phyloP scores from a whole-genome alignment of 2,329 filamentous ascomycete genomes.

The Leptographium galeiforme region DNA sequence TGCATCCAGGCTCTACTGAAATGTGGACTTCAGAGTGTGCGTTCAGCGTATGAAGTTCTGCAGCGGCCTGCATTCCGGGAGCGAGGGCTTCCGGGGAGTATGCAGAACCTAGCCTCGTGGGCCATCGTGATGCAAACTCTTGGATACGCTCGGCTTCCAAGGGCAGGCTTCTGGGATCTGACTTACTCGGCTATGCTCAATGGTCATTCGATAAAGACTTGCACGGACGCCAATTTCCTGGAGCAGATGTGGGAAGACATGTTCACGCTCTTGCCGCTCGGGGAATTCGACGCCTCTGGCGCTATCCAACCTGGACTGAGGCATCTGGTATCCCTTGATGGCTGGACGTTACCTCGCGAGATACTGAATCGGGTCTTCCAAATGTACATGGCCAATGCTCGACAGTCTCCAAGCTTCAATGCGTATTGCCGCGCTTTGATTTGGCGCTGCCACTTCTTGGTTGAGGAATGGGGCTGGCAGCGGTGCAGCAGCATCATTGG shows the following conservation, averaged over 20 bases:
- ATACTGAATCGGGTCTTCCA: constrained; percentile 43
- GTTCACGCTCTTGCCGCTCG: constrained; percentile 47
- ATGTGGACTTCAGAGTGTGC: constrained; percentile 29
- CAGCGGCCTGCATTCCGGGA: constrained; percentile 31
- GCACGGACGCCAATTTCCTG: constrained; percentile 30
- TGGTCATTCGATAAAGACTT: constrained; percentile 17
- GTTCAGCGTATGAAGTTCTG: constrained; percentile 32
- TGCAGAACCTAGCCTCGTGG: constrained; percentile 40
- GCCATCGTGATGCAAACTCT: constrained; percentile 42
- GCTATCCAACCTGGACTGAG: constrained; percentile 28
- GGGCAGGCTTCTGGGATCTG: constrained; percentile 48
- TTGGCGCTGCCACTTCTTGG: constrained; percentile 47
- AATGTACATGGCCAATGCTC: constrained; percentile 40
- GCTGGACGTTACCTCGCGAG: constrained; percentile 46
- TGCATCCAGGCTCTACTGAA: constrained; percentile 26
- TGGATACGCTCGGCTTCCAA: constrained; percentile 33
- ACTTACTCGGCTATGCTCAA: constrained; percentile 29
- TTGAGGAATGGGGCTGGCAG: constrained; percentile 53
- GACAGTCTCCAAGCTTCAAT: constrained; percentile 49
- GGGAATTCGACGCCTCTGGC: constrained; percentile 44
- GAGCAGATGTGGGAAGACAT: constrained; percentile 45
- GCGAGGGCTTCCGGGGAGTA: constrained; percentile 35
- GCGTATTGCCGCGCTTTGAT: constrained; percentile 48
- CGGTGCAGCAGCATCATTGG: constrained; percentile 44
- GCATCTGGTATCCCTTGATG: constrained; percentile 31